A percentile compares a stretch with the other conserved stretches of the same genome.
Conservation (phyloP, 768 basidiomycete genomes). For the Tylopilus felleus region DNA sequence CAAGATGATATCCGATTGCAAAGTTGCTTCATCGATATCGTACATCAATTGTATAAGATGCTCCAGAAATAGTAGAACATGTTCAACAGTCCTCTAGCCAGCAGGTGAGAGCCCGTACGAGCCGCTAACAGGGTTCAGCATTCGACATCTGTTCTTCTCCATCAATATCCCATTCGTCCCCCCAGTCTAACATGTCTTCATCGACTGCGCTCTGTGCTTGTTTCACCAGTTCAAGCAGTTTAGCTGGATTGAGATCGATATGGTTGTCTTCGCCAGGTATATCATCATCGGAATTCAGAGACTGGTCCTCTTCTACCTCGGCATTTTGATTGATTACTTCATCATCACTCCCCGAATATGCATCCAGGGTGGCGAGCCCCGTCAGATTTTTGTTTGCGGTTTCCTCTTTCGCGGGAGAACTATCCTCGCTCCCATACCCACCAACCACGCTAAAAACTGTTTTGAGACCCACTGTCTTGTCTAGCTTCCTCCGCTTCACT, state of each 20-base stretch:
- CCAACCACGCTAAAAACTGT: slow-evolving; percentile 57
- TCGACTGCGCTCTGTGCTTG: slow-evolving; percentile 25
- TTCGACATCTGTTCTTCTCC: slow-evolving; percentile 4
- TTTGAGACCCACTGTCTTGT: slow-evolving; percentile 47
- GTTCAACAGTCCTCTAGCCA: background rate
- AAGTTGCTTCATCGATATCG: background rate
- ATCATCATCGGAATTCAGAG: slow-evolving; percentile 16
- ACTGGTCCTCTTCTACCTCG: slow-evolving; percentile 16
- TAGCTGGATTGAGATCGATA: slow-evolving; percentile 20
- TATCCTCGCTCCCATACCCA: slow-evolving; percentile 55
- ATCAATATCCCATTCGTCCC: slow-evolving; percentile 27
- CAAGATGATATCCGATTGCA: slow-evolving; percentile 1
- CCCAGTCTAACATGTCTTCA: slow-evolving; percentile 32
- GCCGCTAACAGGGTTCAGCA: background rate
- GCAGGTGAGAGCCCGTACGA: background rate
- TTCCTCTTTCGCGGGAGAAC: slow-evolving; percentile 34
- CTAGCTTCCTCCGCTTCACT: slow-evolving; percentile 57
- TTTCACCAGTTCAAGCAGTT: slow-evolving; percentile 22
- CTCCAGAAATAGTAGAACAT: slow-evolving; percentile 3
- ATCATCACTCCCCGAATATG: slow-evolving; percentile 23
- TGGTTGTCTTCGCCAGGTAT: slow-evolving; percentile 4
- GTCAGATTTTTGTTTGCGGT: background rate
- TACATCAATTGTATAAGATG: slow-evolving; percentile 1
- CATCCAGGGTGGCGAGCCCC: slow-evolving; percentile 24
- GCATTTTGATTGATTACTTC: background rate